Percentiles rank a stretch among this genome's conserved stretches.
Conservation (phyloP, 495 filamentous ascomycete species). For the Cercophora sp. region DNA sequence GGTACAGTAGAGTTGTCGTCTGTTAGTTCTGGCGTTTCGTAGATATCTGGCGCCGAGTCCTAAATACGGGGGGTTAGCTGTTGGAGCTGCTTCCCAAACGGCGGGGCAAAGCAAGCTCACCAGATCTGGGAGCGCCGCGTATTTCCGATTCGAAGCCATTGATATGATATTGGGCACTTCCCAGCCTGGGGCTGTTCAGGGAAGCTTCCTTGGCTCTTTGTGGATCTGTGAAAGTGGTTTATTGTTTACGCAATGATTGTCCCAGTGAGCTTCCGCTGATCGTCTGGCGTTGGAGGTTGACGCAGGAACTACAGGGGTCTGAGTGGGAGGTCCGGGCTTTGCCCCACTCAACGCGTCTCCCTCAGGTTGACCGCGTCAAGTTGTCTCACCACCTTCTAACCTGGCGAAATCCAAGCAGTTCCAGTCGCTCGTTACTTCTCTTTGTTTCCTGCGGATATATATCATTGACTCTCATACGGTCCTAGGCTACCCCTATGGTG, state of each 20-base stretch:
- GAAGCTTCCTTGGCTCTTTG: background rate
- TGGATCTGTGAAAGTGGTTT: background rate
- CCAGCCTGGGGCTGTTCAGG: background rate
- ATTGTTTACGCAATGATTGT: background rate
- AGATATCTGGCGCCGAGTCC: conserved; percentile 90
- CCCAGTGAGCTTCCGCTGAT: too few species aligned
- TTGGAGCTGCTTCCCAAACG: conserved; percentile 11
- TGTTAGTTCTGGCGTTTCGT: conserved; percentile 88
- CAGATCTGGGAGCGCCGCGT: conserved; percentile 79
- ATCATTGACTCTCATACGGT: too few species aligned
- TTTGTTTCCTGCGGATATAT: too few species aligned
- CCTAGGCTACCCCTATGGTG: too few species aligned
- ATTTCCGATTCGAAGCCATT: conserved; percentile 63
- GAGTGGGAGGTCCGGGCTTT: too few species aligned
- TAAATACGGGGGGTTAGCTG: conserved; percentile 30
- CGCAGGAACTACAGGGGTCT: too few species aligned
- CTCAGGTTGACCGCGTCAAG: too few species aligned
- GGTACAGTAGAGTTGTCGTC: conserved; percentile 83
- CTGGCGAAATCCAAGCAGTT: too few species aligned
- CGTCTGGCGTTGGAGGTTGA: too few species aligned
- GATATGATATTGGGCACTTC: conserved; percentile 2
- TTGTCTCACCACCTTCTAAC: too few species aligned
- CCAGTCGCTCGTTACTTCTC: too few species aligned
- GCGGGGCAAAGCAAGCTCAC: conserved; percentile 41
- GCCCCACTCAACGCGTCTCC: too few species aligned